Base-by-base conservation (phyloP, 2,329 filamentous ascomycete genomes). In the Aspergillus pseudonomiae region DNA sequence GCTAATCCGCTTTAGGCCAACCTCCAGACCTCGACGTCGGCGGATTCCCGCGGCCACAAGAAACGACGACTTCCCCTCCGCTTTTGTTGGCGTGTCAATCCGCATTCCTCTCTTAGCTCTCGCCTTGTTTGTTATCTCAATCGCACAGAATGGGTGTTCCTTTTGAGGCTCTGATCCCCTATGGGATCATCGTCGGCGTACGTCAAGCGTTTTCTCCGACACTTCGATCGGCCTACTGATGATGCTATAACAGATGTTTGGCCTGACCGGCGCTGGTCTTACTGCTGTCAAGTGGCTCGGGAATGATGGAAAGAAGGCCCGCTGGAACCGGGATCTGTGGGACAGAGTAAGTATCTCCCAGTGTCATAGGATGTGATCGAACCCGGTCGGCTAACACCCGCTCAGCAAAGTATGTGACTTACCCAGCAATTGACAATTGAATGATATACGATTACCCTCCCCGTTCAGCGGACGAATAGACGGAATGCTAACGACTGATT, bases 121-220 rank as follows among this genome's bases (percentile, higher is more conserved):
- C 54, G 61, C 66, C 61, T 62, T 48, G 50, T 55, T 67, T 61
- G 66, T 69, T 64, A 55, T 39, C 43, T 26, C 57, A 54, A 64
- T 54, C 58, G 28, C 54, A 62, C 68, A 69, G 67, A 68, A 89
- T 89, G 88, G 86, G 86, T 78, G 85, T 90, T 66, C 88, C 88
- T 52, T 89, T 89, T 76, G 88, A 90, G 80, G 84, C 87, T 68
- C 78, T 89, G 69, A 74, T 89, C 71, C 87, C 87, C 56, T 89
- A 89, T 75, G 87, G 82, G 70, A 85, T 89, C 74, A 87, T 88
- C 79, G 78, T 87, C 61, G 83, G 78, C 74, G 86, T 89, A 84
- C 66, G 85, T 79, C 56, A n/a, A 54, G 32, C 19, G 36, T 43
- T 59, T 50, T 43, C 45, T 48, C 55, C 28, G 24, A 39, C 34